These are phyloP conservation scores for Citrullus colocynthis DNA, from an alignment of 306 rosid species.

Conservation along the genomic window DNA sequence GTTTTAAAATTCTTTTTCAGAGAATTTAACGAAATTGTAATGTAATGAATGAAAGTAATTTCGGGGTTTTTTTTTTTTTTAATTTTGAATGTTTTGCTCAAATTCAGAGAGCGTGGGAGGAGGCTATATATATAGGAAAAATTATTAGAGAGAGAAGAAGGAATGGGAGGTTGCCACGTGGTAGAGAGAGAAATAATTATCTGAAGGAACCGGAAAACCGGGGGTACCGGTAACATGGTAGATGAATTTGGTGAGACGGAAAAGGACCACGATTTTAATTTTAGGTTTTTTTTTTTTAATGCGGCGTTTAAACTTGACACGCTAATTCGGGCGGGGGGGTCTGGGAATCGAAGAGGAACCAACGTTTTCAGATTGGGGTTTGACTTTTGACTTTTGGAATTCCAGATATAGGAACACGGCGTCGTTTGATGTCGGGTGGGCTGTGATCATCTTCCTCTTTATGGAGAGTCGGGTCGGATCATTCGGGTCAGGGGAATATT, in stretches of 20 bases:
- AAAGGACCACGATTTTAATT: not conserved
- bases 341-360: not conserved
- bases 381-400: slow-evolving; percentile 9
- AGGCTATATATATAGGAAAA: slow-evolving; percentile 9
- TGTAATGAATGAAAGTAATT: not conserved
- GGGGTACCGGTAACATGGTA: slow-evolving; percentile 28
- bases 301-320: slow-evolving; percentile 19
- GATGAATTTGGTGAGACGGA: slow-evolving; percentile 4
- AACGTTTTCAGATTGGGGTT: slow-evolving; percentile 14
- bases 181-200: not conserved
- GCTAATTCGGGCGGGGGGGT: not conserved
- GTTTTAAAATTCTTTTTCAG: not conserved
- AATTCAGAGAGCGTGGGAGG: slow-evolving; percentile 4
- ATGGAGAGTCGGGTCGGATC: no score
- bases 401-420: not conserved
- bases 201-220: slow-evolving; percentile 14
- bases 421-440: not conserved
- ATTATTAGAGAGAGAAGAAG: not conserved
- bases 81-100: not conserved
- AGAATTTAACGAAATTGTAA: not conserved
- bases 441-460: no score
- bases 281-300: not conserved
- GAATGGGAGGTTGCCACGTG: slow-evolving; percentile 28
- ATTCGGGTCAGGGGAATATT: no score
- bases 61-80: no score